Evolutionary conservation across 768 basidiomycete genomes (phyloP).

Genomic region (Floccularia luteovirens): DNA sequence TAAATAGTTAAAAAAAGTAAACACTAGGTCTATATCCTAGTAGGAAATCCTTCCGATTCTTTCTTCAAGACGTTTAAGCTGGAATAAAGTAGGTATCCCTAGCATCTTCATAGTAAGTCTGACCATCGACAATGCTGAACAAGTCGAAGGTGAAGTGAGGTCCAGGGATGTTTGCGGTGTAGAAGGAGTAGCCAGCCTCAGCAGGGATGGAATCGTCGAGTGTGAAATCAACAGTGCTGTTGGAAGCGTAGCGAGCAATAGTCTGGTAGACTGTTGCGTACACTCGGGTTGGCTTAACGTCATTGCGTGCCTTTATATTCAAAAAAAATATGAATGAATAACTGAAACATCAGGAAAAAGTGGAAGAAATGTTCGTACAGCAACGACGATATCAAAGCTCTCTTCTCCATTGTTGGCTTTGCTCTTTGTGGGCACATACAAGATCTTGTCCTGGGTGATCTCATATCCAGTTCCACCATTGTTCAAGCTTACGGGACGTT

Average conservation of each 20-base stretch:
- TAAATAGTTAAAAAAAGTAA: too few relatives aligned
- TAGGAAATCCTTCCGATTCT: too few relatives aligned
- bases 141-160: conserved; percentile 2
- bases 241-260: conserved; percentile 20
- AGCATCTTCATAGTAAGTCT: too few relatives aligned
- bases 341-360: too few relatives aligned
- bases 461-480: conserved; percentile 35
- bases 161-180: conserved; percentile 11
- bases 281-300: conserved; percentile 21
- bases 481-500: conserved; percentile 23
- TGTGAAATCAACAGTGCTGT: conserved; percentile 19
- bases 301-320: conserved; percentile 20
- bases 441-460: conserved; percentile 31
- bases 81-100: too few relatives aligned
- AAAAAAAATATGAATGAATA: too few relatives aligned
- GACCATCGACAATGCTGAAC: too few relatives aligned
- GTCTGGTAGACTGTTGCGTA: conserved; percentile 25
- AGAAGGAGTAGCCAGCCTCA: conserved; percentile 27
- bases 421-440: conserved; percentile 34
- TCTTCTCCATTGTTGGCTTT: conserved; percentile 15
- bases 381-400: conserved; percentile 5
- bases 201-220: conserved; percentile 18
- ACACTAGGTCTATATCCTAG: too few relatives aligned
- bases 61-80: too few relatives aligned
- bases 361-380: neutral